Percentiles rank a stretch among this genome's conserved stretches.
Conservation (phyloP, 1,284 basidiomycete genomes). For the Dichomitus squalens region DNA sequence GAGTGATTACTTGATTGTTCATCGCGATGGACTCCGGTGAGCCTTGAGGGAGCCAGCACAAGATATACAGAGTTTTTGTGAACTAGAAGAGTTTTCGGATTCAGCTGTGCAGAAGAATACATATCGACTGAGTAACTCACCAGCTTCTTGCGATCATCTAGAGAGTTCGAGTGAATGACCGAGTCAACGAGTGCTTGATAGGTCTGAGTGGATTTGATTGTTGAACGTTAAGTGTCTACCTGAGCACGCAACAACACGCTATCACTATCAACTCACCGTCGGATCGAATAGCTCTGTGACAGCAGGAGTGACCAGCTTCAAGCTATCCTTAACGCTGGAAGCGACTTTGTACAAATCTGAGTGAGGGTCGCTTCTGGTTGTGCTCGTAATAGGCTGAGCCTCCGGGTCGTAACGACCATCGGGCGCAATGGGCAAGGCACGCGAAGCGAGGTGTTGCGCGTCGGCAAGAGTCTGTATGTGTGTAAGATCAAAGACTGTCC, state of each 20-base stretch:
- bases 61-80: constrained; percentile 63
- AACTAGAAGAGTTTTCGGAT: constrained; percentile 46
- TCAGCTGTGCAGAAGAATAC: too few relatives aligned
- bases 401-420: constrained; percentile 31
- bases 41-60: constrained; percentile 61
- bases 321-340: constrained; percentile 11
- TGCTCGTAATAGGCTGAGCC: constrained; percentile 24
- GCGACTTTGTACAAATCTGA: constrained; percentile 22
- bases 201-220: too few relatives aligned
- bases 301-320: constrained; percentile 19
- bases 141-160: constrained; percentile 66
- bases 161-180: constrained; percentile 42
- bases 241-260: too few relatives aligned
- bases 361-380: constrained; percentile 15
- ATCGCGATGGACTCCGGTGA: constrained; percentile 43
- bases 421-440: constrained; percentile 25
- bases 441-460: constrained; percentile 21
- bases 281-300: constrained; percentile 18
- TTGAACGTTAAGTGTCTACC: too few relatives aligned
- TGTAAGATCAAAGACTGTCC: neutral
- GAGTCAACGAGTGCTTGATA: constrained; percentile 52
- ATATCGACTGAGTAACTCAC: constrained; percentile 32
- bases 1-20: constrained; percentile 56
- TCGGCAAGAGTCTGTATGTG: constrained; percentile 24
- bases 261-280: neutral